phyloP scores from a whole-genome alignment of 2,329 filamentous ascomycete species.

The Apiospora malaysiana region DNA sequence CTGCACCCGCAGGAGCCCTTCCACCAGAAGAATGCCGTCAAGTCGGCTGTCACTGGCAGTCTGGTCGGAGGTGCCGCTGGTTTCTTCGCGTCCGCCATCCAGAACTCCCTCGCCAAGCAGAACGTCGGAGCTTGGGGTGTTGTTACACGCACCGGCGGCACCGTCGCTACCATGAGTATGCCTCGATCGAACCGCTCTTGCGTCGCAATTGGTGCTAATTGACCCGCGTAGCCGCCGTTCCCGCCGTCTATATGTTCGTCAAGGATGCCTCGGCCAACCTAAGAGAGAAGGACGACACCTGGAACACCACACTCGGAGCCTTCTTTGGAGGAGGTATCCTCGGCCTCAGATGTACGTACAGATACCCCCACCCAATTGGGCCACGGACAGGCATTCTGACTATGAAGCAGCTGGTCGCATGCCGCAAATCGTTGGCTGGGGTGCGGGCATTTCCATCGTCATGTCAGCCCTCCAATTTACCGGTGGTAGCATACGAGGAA shows the following conservation, averaged over 20 bases:
- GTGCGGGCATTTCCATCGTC: slow-evolving; percentile 58
- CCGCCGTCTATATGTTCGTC: slow-evolving; percentile 79
- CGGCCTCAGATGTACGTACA: slow-evolving; percentile 71
- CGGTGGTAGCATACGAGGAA: slow-evolving; percentile 61
- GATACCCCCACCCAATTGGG: slow-evolving; percentile 19
- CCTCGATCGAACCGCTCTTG: neutral
- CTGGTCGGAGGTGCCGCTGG: slow-evolving; percentile 71
- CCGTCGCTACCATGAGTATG: slow-evolving; percentile 66
- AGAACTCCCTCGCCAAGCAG: slow-evolving; percentile 83
- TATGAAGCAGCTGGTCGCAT: slow-evolving; percentile 59
- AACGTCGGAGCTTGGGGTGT: slow-evolving; percentile 84
- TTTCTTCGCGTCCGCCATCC: slow-evolving; percentile 75
- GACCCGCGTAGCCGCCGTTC: slow-evolving; percentile 65
- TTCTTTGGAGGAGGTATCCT: slow-evolving; percentile 76
- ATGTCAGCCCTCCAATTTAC: slow-evolving; percentile 68
- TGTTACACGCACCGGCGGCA: slow-evolving; percentile 78
- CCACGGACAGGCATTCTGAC: neutral
- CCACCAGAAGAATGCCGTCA: slow-evolving; percentile 77
- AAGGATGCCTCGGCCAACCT: slow-evolving; percentile 81
- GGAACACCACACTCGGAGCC: slow-evolving; percentile 76
- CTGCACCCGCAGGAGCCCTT: slow-evolving; percentile 55
- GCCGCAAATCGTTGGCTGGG: slow-evolving; percentile 68
- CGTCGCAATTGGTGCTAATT: slow-evolving; percentile 27
- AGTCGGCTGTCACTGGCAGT: slow-evolving; percentile 67
- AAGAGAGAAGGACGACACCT: slow-evolving; percentile 80